Evolutionary conservation across 2,329 filamentous ascomycete genomes (phyloP).

Genomic region (Rhinocladiella mackenziei): DNA sequence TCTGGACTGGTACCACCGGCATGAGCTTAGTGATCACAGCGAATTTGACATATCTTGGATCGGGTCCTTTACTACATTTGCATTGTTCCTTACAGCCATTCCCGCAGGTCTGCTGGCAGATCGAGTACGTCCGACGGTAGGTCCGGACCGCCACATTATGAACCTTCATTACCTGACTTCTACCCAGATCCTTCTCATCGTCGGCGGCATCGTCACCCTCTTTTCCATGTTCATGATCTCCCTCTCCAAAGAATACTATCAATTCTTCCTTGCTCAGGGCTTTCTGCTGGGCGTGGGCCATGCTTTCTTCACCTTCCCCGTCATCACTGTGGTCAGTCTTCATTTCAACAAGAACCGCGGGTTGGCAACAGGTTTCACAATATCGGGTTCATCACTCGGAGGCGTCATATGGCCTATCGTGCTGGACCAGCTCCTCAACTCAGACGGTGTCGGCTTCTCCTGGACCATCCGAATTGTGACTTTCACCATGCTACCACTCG

Average conservation of each 20-base stretch:
- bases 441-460: constrained; percentile 43
- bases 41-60: constrained; percentile 44
- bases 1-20: constrained; percentile 42
- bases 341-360: constrained; percentile 48
- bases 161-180: background rate
- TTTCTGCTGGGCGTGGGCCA: constrained; percentile 43
- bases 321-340: constrained; percentile 44
- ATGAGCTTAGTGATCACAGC: constrained; percentile 35
- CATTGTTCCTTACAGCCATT: constrained; percentile 37
- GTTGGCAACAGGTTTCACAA: constrained; percentile 45
- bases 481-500: constrained; percentile 48
- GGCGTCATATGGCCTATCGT: constrained; percentile 51
- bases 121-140: constrained; percentile 41
- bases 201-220: constrained; percentile 31
- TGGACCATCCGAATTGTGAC: constrained; percentile 54
- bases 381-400: constrained; percentile 49
- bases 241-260: constrained; percentile 47
- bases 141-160: constrained; percentile 1
- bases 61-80: constrained; percentile 38
- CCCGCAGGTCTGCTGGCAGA: constrained; percentile 43
- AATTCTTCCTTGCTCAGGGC: constrained; percentile 51
- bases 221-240: constrained; percentile 37
- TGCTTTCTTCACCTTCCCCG: constrained; percentile 45
- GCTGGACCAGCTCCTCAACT: constrained; percentile 49
- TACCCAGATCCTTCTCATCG: constrained; percentile 12